phyloP scores from a whole-genome alignment of 2,329 filamentous ascomycete genomes.

The Fusarium papillatum region DNA sequence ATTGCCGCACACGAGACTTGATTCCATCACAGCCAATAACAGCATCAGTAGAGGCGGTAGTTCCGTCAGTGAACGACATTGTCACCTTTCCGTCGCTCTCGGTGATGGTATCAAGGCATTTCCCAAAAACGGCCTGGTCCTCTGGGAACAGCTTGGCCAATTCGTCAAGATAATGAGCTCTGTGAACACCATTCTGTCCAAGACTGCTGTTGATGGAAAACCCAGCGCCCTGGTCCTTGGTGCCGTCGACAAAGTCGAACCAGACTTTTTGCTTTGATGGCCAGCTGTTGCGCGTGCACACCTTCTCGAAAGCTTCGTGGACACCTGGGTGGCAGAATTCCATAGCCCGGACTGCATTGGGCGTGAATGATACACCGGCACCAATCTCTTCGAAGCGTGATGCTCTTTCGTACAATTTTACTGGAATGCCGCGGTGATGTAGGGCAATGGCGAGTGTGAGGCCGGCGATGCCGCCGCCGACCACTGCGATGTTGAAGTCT shows the following conservation, averaged over 20 bases:
- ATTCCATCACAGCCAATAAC: slow-evolving; percentile 76
- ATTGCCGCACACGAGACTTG: slow-evolving; percentile 65
- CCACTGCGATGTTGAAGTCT: slow-evolving; percentile 55
- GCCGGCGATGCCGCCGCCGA: slow-evolving; percentile 66
- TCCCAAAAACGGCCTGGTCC: slow-evolving; percentile 49
- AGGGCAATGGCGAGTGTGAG: slow-evolving; percentile 62
- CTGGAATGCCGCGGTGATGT: slow-evolving; percentile 55
- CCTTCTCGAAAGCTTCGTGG: slow-evolving; percentile 46
- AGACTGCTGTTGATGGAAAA: slow-evolving; percentile 39
- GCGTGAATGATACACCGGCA: slow-evolving; percentile 65
- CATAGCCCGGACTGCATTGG: slow-evolving; percentile 65
- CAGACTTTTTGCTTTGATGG: slow-evolving; percentile 36
- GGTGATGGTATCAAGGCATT: slow-evolving; percentile 50
- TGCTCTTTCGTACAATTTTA: slow-evolving; percentile 62
- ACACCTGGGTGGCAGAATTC: slow-evolving; percentile 52
- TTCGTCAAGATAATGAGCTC: slow-evolving; percentile 56
- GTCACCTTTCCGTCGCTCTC: slow-evolving; percentile 37
- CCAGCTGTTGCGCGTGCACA: slow-evolving; percentile 42
- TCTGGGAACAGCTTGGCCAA: slow-evolving; percentile 54
- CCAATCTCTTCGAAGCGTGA: slow-evolving; percentile 59
- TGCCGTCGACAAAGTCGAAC: slow-evolving; percentile 43
- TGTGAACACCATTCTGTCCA: slow-evolving; percentile 49
- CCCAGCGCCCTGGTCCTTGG: slow-evolving; percentile 6
- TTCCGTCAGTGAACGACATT: slow-evolving; percentile 56
- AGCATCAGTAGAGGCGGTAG: slow-evolving; percentile 52